Conservation (phyloP, 2,329 filamentous ascomycete species). For the Pseudopyrenochaeta lycopersici region DNA sequence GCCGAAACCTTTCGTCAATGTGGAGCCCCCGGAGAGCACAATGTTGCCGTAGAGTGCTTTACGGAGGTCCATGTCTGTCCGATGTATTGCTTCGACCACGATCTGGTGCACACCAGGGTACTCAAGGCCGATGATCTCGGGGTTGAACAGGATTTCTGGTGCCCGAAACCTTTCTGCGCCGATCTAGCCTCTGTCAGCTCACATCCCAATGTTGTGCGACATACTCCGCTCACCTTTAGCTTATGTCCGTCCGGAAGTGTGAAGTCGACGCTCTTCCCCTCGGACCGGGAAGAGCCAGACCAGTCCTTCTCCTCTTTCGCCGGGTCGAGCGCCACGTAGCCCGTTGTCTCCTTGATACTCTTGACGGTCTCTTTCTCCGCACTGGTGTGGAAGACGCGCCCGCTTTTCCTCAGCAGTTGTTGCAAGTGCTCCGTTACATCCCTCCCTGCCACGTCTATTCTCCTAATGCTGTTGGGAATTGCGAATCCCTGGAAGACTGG, state of each 20-base stretch:
- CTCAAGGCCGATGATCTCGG: slow-evolving; percentile 94
- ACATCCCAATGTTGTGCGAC: slow-evolving; percentile 7
- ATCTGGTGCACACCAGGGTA: slow-evolving; percentile 98
- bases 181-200: slow-evolving; percentile 64
- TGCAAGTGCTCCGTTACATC: slow-evolving; percentile 98
- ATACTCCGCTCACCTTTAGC: slow-evolving; percentile 71
- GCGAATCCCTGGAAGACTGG: slow-evolving; percentile 98
- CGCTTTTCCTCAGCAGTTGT: slow-evolving; percentile 86
- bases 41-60: slow-evolving; percentile 97
- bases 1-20: slow-evolving; percentile 95
- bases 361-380: slow-evolving; percentile 99
- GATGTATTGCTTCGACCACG: slow-evolving; percentile 92
- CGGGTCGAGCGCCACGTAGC: slow-evolving; percentile 90
- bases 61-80: slow-evolving; percentile 93
- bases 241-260: slow-evolving; percentile 91
- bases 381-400: slow-evolving; percentile 95
- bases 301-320: slow-evolving; percentile 97
- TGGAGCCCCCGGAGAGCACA: slow-evolving; percentile 94
- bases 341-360: slow-evolving; percentile 93
- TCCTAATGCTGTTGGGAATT: slow-evolving; percentile 91
- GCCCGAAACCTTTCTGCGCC: slow-evolving; percentile 94
- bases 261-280: slow-evolving; percentile 85
- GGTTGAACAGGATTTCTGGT: slow-evolving; percentile 96
- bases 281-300: slow-evolving; percentile 77
- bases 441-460: slow-evolving; percentile 94